Percentiles rank a stretch among this genome's conserved stretches.
Conservation (phyloP, 164 flowering plant genomes). For the Tinospora cordifolia region DNA sequence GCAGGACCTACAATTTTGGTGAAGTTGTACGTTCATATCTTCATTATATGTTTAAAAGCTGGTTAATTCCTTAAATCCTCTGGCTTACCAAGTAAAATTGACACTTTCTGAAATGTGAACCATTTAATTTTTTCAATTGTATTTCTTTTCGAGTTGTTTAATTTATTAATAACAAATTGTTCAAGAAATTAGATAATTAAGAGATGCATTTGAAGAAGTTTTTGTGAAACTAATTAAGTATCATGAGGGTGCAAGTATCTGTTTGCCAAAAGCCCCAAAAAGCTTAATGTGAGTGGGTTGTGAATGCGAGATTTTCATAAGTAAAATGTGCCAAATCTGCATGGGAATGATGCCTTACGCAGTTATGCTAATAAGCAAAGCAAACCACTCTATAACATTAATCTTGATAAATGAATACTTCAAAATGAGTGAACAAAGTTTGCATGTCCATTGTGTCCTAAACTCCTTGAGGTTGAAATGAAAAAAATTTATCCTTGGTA, state of each 20-base stretch:
- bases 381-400: not conserved
- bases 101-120: not conserved
- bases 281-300: not conserved
- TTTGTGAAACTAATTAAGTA: not conserved
- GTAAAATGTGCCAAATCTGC: not conserved
- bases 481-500: not conserved
- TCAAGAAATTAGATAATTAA: not conserved
- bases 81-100: not conserved
- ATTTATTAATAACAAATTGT: not conserved
- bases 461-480: not conserved
- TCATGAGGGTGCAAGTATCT: not conserved
- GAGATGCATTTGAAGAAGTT: not conserved
- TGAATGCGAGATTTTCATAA: not conserved
- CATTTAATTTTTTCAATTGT: not conserved
- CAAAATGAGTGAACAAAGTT: not conserved
- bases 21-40: constrained; percentile 66
- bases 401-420: not conserved
- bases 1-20: constrained; percentile 97
- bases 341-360: not conserved
- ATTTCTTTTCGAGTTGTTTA: not conserved
- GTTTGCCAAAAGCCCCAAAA: not conserved
- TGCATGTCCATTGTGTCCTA: not conserved
- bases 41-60: not conserved
- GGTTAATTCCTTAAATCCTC: no score
- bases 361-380: not conserved